These are phyloP conservation scores for Trypanosoma scelopori DNA, from an alignment of 208 protist species.

Conservation along the genomic window DNA sequence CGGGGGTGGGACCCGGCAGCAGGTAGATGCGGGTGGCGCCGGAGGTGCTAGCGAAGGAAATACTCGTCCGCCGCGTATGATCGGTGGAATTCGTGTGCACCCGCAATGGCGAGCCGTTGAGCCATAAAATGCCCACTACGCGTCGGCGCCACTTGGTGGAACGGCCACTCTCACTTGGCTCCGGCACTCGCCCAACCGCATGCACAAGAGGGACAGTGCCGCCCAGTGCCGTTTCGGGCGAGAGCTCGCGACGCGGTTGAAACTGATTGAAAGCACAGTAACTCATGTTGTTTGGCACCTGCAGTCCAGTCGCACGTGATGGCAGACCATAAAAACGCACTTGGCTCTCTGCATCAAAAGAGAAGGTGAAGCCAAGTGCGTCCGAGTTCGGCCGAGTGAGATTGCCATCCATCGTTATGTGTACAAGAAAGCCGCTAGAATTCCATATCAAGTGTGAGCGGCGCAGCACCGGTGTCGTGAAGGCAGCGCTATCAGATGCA, in stretches of 20 bases:
- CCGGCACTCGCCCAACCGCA: background rate
- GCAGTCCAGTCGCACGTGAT: background rate
- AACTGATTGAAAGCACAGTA: slow-evolving; percentile 4
- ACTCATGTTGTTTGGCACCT: background rate
- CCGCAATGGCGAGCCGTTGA: slow-evolving; percentile 31
- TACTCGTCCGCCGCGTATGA: background rate
- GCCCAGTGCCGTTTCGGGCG: background rate
- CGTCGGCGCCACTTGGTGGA: background rate
- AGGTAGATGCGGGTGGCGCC: slow-evolving; percentile 95
- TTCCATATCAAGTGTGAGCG: slow-evolving; percentile 4
- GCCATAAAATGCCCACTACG: slow-evolving; percentile 43
- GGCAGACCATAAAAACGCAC: slow-evolving; percentile 17
- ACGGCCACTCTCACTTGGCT: background rate
- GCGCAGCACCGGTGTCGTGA: background rate
- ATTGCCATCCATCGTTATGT: background rate
- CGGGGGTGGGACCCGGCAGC: slow-evolving; percentile 83
- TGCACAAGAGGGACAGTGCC: slow-evolving; percentile 19
- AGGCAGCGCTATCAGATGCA: background rate
- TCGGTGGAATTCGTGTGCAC: slow-evolving; percentile 1
- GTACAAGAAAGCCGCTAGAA: background rate
- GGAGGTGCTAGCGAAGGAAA: slow-evolving; percentile 83
- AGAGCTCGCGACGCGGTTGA: background rate
- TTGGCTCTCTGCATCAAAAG: slow-evolving; percentile 2
- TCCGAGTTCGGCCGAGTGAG: too few relatives aligned
- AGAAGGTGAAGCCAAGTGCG: background rate